Percentiles rank a stretch among this genome's conserved stretches.
These are phyloP conservation scores for Aspergillus cristatus DNA, from an alignment of 495 filamentous ascomycete species.

Conservation along the genomic window DNA sequence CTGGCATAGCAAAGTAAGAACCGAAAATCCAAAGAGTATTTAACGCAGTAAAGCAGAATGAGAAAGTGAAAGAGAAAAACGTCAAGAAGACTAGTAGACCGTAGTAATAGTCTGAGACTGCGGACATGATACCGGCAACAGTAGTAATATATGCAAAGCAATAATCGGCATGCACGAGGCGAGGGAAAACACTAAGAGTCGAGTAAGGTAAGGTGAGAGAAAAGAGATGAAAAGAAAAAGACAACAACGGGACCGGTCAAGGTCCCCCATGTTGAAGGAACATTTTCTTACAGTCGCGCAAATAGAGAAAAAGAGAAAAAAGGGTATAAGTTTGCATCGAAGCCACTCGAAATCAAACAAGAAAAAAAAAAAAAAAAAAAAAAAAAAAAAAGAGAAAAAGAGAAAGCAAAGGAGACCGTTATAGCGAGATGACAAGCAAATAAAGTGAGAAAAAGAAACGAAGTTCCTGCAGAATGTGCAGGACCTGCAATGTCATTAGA, in stretches of 20 bases:
- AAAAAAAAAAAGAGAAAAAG: constrained; percentile 9
- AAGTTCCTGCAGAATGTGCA: too few relatives aligned
- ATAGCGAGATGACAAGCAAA: too few relatives aligned
- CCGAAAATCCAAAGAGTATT: constrained; percentile 15
- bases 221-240: constrained; percentile 4
- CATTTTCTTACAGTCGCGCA: constrained; percentile 17
- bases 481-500: too few relatives aligned
- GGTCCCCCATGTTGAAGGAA: constrained; percentile 8
- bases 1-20: constrained; percentile 14
- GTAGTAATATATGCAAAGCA: constrained; percentile 14
- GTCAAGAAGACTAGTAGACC: constrained; percentile 1
- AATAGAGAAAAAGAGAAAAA: too few relatives aligned
- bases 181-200: too few relatives aligned
- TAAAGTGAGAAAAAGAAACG: too few relatives aligned
- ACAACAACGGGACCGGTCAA: constrained; percentile 6
- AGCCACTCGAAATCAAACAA: constrained; percentile 11
- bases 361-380: constrained; percentile 9
- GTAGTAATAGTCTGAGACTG: constrained; percentile 1
- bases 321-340: constrained; percentile 22
- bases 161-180: too few relatives aligned
- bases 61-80: constrained; percentile 1
- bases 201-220: constrained; percentile 8
- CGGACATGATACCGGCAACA: constrained; percentile 11
- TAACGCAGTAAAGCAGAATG: constrained; percentile 8
- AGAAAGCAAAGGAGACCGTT: constrained; percentile 9